Percentiles rank a stretch among this genome's conserved stretches.
phyloP scores from a whole-genome alignment of 176 grass and related monocot species.

The Oryza brachyantha region DNA sequence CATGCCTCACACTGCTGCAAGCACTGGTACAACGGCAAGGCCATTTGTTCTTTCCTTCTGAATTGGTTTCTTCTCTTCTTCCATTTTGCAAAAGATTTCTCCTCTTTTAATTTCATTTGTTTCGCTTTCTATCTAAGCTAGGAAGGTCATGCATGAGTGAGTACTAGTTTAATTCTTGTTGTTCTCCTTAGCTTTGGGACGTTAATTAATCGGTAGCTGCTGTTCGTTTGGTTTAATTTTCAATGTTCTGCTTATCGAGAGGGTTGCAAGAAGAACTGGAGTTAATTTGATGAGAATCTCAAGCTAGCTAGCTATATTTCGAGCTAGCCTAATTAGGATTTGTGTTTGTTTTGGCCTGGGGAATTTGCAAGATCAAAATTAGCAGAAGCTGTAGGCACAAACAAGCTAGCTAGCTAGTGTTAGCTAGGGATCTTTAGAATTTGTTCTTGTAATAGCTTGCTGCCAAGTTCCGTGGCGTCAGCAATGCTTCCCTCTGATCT shows the following conservation, averaged over 20 bases:
- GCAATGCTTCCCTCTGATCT: slow-evolving; percentile 20
- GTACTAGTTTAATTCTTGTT: slow-evolving; percentile 32
- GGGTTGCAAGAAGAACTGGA: background rate
- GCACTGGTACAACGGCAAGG: background rate
- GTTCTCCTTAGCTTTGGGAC: slow-evolving; percentile 32
- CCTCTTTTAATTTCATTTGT: slow-evolving; percentile 24
- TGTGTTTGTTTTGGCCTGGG: slow-evolving; percentile 7
- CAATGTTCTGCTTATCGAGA: background rate
- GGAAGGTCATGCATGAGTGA: slow-evolving; percentile 20
- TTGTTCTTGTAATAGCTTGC: slow-evolving; percentile 39
- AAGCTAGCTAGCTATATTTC: background rate
- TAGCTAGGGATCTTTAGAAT: slow-evolving; percentile 29
- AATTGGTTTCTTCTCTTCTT: slow-evolving; percentile 25
- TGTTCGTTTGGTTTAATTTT: slow-evolving; percentile 7
- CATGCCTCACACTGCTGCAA: background rate
- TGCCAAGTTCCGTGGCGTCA: background rate
- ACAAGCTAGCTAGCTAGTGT: background rate
- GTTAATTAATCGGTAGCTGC: background rate
- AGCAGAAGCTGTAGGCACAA: slow-evolving; percentile 26
- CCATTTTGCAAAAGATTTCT: slow-evolving; percentile 46
- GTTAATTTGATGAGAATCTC: slow-evolving; percentile 14
- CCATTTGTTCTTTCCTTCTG: slow-evolving; percentile 15
- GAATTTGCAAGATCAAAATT: slow-evolving; percentile 29
- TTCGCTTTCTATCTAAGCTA: slow-evolving; percentile 28
- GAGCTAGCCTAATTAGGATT: background rate